Conservation (phyloP, 345 rosid species). For the Gossypium longicalyx region DNA sequence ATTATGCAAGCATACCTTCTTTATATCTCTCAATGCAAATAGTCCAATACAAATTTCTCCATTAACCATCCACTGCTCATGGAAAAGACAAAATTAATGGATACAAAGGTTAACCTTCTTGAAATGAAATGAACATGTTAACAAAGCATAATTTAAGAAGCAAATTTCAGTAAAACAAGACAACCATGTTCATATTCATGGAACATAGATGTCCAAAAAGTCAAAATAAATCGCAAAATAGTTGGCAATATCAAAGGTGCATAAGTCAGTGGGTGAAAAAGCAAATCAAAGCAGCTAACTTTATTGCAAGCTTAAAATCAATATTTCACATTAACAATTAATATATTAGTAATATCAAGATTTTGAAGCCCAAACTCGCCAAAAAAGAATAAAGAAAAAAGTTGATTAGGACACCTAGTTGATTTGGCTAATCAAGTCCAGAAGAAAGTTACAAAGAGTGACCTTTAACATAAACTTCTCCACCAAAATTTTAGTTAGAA, state of each 20-base stretch:
- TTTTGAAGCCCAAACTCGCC: background rate
- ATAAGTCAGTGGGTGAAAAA: background rate
- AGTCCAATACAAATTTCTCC: conserved; percentile 98
- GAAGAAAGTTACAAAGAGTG: background rate
- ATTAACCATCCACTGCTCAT: conserved; percentile 94
- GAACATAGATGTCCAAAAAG: background rate
- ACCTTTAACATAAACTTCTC: background rate
- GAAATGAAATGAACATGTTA: background rate
- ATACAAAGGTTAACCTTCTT: conserved; percentile 1
- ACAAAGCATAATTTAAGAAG: background rate
- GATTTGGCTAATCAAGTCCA: background rate
- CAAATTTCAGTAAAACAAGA: conserved; percentile 12
- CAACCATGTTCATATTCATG: background rate
- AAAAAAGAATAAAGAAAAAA: background rate
- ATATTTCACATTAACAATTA: background rate
- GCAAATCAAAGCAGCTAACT: background rate
- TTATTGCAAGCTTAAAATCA: background rate
- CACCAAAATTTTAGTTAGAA: background rate
- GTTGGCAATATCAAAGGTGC: background rate
- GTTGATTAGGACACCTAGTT: background rate
- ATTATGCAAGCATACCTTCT: conserved; percentile 49
- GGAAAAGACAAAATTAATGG: conserved; percentile 12
- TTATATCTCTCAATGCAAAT: conserved; percentile 83
- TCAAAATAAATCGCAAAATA: background rate
- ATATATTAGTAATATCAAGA: background rate